Evolutionary conservation across 805 yeast species (phyloP).

Genomic region (Nematodospora valgi): DNA sequence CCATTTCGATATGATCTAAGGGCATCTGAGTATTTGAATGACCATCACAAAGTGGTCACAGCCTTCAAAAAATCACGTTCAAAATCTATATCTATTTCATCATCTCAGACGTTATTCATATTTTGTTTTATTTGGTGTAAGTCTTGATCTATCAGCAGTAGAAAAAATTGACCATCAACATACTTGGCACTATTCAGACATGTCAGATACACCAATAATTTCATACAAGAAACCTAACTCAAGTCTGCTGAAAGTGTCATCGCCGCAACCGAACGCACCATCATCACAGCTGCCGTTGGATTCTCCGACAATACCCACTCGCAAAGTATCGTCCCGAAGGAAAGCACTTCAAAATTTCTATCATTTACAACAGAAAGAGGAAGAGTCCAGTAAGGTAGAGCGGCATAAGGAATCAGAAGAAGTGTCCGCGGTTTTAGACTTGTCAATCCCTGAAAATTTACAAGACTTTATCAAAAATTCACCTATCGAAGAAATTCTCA

Average conservation of each 20-base stretch:
- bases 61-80: too few species aligned
- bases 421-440: not conserved
- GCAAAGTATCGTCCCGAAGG: slow-evolving; percentile 38
- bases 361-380: slow-evolving; percentile 17
- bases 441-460: slow-evolving; percentile 16
- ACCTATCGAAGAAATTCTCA: slow-evolving; percentile 28
- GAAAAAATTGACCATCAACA: not conserved
- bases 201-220: slow-evolving; percentile 16
- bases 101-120: too few species aligned
- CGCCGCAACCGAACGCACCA: slow-evolving; percentile 3
- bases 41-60: too few species aligned
- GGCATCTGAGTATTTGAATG: too few species aligned
- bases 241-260: slow-evolving; percentile 1
- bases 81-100: too few species aligned
- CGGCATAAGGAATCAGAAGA: not conserved
- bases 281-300: slow-evolving; percentile 1
- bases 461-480: slow-evolving; percentile 18
- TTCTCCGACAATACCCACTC: slow-evolving; percentile 2
- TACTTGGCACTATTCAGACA: slow-evolving; percentile 1
- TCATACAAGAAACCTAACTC: slow-evolving; percentile 25
- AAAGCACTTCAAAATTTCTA: slow-evolving; percentile 43
- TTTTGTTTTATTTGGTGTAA: not conserved
- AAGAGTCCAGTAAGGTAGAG: not conserved
- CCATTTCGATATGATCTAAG: too few species aligned
- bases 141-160: not conserved